phyloP scores from a whole-genome alignment of 768 basidiomycete genomes.

The Tricholomella constricta region DNA sequence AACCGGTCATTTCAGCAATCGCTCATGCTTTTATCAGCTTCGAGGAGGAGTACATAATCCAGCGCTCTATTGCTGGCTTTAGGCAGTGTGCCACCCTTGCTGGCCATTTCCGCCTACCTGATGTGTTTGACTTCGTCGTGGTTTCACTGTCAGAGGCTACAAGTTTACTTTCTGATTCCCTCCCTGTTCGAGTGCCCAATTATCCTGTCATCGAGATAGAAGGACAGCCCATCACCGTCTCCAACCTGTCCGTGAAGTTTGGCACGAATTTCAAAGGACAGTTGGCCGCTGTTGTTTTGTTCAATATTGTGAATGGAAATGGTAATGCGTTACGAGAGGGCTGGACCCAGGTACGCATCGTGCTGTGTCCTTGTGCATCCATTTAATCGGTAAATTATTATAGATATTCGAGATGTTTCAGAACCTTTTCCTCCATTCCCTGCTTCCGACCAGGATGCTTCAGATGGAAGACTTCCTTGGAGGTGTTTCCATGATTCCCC shows the following conservation, averaged over 20 bases:
- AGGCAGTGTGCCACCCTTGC: conserved; percentile 94
- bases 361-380: background rate
- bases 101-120: conserved; percentile 83
- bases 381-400: conserved; percentile 7
- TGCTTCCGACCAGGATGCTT: conserved; percentile 86
- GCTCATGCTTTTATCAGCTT: conserved; percentile 95
- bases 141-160: conserved; percentile 92
- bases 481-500: conserved; percentile 90
- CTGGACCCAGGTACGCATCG: conserved; percentile 78
- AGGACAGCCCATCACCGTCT: conserved; percentile 86
- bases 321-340: conserved; percentile 92
- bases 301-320: conserved; percentile 97
- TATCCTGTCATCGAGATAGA: conserved; percentile 92
- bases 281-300: conserved; percentile 93
- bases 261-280: conserved; percentile 96
- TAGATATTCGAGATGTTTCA: conserved; percentile 99
- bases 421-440: conserved; percentile 91
- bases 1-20: conserved; percentile 89
- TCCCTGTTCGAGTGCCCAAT: conserved; percentile 72
- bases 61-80: conserved; percentile 94
- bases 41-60: conserved; percentile 95
- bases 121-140: conserved; percentile 97
- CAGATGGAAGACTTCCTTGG: conserved; percentile 99
- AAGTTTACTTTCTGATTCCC: conserved; percentile 73
- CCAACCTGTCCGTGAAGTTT: conserved; percentile 88